These are phyloP conservation scores for Alternaria metachromatica DNA, from an alignment of 2,329 filamentous ascomycete species.

Conservation along the genomic window DNA sequence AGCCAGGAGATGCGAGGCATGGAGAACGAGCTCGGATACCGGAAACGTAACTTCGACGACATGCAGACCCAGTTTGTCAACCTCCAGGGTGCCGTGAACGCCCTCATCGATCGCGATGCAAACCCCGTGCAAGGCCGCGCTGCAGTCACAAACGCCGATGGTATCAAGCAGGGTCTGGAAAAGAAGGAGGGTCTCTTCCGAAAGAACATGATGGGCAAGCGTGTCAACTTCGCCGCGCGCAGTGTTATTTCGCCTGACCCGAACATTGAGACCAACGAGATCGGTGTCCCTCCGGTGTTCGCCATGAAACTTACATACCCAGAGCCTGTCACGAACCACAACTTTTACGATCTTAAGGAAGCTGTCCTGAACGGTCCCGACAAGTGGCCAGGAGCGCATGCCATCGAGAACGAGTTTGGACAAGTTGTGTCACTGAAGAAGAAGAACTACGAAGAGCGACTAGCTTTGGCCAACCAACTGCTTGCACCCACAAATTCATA, in stretches of 20 bases:
- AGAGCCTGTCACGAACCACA: constrained; percentile 95
- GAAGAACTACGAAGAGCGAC: constrained; percentile 86
- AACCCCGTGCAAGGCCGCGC: constrained; percentile 82
- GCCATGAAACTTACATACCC: constrained; percentile 95
- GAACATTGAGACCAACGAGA: constrained; percentile 98
- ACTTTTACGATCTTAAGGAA: constrained; percentile 93
- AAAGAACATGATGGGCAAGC: constrained; percentile 99
- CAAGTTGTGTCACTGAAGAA: constrained; percentile 86
- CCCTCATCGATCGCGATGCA: constrained; percentile 87
- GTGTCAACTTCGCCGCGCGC: constrained; percentile 96
- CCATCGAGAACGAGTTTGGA: constrained; percentile 95
- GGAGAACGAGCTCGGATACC: constrained; percentile 47
- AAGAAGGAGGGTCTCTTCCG: constrained; percentile 99
- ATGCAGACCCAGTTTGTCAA: constrained; percentile 82
- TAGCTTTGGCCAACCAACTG: constrained; percentile 89
- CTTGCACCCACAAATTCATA: constrained; percentile 81
- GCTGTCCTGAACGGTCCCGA: constrained; percentile 94
- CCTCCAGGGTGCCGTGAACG: constrained; percentile 88
- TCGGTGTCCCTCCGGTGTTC: constrained; percentile 97
- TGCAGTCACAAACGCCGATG: constrained; percentile 81
- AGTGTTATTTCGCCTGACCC: constrained; percentile 98
- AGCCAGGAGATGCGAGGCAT: constrained; percentile 69
- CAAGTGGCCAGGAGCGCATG: constrained; percentile 91
- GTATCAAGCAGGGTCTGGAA: constrained; percentile 96
- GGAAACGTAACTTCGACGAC: constrained; percentile 71